Percentiles rank a stretch among this genome's conserved stretches.
phyloP scores from a whole-genome alignment of 441 rosid species.

The Populus hybrid region DNA sequence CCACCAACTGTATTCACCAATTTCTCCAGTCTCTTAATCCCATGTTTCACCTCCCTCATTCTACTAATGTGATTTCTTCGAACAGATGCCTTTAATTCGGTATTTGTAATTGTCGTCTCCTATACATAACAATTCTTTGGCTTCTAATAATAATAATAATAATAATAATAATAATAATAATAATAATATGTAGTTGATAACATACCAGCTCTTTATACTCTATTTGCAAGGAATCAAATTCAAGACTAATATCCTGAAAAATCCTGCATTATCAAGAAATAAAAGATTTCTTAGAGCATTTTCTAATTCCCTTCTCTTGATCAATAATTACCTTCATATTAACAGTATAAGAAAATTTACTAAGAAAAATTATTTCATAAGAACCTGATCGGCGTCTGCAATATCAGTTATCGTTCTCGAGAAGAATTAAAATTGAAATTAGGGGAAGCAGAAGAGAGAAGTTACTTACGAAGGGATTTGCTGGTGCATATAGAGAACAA shows the following conservation, averaged over 20 bases:
- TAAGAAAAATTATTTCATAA: neutral
- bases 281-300: conserved; percentile 8
- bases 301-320: neutral
- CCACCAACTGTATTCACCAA: conserved; percentile 51
- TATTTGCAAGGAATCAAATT: conserved; percentile 45
- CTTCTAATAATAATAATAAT: conserved; percentile 21
- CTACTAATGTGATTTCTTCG: conserved; percentile 54
- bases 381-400: neutral
- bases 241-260: conserved; percentile 68
- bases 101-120: conserved; percentile 44
- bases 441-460: conserved; percentile 1
- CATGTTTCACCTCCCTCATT: conserved; percentile 68
- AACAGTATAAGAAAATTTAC: neutral
- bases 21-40: conserved; percentile 64
- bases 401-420: neutral
- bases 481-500: conserved; percentile 90
- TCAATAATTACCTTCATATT: neutral
- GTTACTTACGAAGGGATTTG: conserved; percentile 82
- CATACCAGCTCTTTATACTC: conserved; percentile 69
- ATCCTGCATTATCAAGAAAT: conserved; percentile 39
- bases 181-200: conserved; percentile 12
- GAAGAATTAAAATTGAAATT: neutral
- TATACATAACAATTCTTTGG: conserved; percentile 39
- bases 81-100: conserved; percentile 43
- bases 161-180: conserved; percentile 12